phyloP scores from a whole-genome alignment of 78 protist genomes.

The Guillardia theta region DNA sequence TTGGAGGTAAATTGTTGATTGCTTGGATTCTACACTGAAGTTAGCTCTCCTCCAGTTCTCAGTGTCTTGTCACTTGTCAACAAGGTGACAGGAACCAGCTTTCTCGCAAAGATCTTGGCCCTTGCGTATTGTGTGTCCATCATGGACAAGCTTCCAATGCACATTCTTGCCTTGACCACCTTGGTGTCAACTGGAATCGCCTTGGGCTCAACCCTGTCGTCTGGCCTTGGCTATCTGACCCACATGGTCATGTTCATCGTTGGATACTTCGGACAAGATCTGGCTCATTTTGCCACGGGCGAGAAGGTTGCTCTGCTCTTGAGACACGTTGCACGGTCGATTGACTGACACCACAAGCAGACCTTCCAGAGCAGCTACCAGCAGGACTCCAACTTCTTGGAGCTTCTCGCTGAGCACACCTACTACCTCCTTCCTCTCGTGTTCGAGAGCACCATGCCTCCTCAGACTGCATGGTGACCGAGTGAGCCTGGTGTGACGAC shows the following conservation, averaged over 20 bases:
- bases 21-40: too few species aligned
- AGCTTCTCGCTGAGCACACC: conserved; percentile 18
- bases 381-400: background rate
- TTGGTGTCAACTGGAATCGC: background rate
- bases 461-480: background rate
- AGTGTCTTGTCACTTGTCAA: background rate
- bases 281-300: background rate
- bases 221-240: background rate
- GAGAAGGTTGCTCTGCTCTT: too few species aligned
- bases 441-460: background rate
- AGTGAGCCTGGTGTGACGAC: too few species aligned
- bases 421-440: conserved; percentile 26
- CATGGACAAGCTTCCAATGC: background rate
- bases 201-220: background rate
- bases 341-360: background rate
- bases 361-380: conserved; percentile 12
- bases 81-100: background rate
- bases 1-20: too few species aligned
- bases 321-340: background rate
- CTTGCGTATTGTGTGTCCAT: background rate
- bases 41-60: too few species aligned
- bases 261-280: conserved; percentile 1
- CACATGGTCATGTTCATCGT: background rate
- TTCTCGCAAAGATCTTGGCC: background rate
- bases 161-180: background rate